phyloP scores from a whole-genome alignment of 2,329 filamentous ascomycete genomes.

The Claviceps digitariae region DNA sequence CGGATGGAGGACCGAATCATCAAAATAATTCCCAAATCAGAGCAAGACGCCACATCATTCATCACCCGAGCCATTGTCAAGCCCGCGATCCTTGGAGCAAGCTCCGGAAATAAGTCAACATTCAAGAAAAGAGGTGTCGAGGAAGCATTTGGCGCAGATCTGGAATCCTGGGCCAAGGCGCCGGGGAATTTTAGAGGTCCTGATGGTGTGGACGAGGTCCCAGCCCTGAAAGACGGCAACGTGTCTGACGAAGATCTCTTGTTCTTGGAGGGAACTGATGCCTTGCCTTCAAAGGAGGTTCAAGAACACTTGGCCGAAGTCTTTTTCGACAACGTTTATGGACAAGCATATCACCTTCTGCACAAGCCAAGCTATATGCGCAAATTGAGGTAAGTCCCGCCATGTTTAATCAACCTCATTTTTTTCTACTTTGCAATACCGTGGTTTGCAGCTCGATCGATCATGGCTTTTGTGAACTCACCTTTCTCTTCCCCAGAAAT shows the following conservation, averaged over 20 bases:
- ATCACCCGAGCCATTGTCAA: constrained; percentile 76
- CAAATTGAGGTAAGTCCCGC: constrained; percentile 48
- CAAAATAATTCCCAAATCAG: constrained; percentile 82
- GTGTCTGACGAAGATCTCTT: constrained; percentile 64
- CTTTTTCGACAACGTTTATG: constrained; percentile 92
- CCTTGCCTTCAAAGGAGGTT: constrained; percentile 70
- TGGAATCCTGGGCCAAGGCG: constrained; percentile 66
- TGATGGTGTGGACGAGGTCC: constrained; percentile 22
- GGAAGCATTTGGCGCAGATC: constrained; percentile 71
- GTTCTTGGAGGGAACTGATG: constrained; percentile 68
- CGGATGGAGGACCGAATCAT: constrained; percentile 97
- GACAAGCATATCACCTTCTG: constrained; percentile 84
- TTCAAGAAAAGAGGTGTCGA: constrained; percentile 72
- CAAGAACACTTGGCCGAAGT: constrained; percentile 90
- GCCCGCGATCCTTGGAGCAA: constrained; percentile 50
- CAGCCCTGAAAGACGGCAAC: constrained; percentile 42
- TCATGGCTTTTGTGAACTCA: background rate
- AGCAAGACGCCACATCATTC: constrained; percentile 50
- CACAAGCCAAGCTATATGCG: constrained; percentile 98
- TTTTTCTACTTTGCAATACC: background rate
- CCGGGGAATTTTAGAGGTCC: constrained; percentile 36
- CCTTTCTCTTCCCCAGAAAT: constrained; percentile 13
- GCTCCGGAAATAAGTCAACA: constrained; percentile 28
- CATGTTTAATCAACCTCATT: background rate
- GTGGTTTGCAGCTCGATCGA: background rate